Conservation (phyloP, 768 basidiomycete genomes). For the Termitomyces sp. region DNA sequence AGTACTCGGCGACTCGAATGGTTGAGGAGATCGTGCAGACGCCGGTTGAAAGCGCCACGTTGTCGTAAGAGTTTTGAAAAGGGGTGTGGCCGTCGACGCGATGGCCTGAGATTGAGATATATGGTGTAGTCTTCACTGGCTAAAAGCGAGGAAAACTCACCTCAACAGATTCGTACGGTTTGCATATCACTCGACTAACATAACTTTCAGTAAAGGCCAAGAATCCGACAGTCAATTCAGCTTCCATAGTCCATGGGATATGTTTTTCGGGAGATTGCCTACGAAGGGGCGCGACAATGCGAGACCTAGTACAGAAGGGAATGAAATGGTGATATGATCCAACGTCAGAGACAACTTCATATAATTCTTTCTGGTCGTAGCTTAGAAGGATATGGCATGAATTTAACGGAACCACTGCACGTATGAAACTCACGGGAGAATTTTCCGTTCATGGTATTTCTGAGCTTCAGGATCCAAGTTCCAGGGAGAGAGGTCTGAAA, state of each 20-base stretch:
- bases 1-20: conserved; percentile 18
- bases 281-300: conserved; percentile 40
- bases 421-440: conserved; percentile 68
- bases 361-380: conserved; percentile 74
- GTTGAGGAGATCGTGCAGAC: conserved; percentile 35
- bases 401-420: neutral
- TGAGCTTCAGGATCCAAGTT: conserved; percentile 38
- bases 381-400: conserved; percentile 32
- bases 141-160: conserved; percentile 37
- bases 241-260: conserved; percentile 48
- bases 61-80: conserved; percentile 70
- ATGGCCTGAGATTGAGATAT: conserved; percentile 46
- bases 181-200: conserved; percentile 76
- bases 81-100: conserved; percentile 62
- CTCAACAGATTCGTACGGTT: conserved; percentile 73
- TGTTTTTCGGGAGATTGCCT: conserved; percentile 15
- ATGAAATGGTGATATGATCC: conserved; percentile 82
- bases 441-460: conserved; percentile 76
- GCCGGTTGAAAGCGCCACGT: conserved; percentile 70
- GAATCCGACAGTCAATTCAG: conserved; percentile 87
- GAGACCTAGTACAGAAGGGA: conserved; percentile 80
- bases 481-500: conserved; percentile 40
- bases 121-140: neutral
- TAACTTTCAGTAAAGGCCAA: conserved; percentile 85
- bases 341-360: conserved; percentile 83